Percentiles rank a stretch among this genome's conserved stretches.
Conservation (phyloP, 2,329 filamentous ascomycete genomes). For the Fusarium decemcellulare region DNA sequence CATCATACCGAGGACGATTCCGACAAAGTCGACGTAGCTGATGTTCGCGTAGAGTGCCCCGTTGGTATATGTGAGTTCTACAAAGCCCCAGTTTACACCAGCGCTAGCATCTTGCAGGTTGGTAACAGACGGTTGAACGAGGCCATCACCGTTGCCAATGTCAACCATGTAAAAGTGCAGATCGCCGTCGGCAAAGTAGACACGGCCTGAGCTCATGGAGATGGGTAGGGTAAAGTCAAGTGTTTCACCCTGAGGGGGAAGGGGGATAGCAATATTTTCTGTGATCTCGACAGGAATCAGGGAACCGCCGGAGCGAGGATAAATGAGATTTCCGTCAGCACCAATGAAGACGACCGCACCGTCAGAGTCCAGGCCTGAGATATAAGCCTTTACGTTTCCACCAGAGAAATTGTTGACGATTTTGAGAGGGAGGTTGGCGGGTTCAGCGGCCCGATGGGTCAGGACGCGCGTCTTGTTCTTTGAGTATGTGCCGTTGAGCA, state of each 20-base stretch:
- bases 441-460: conserved; percentile 5
- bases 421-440: conserved; percentile 45
- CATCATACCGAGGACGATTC: conserved; percentile 65
- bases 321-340: conserved; percentile 57
- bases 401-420: conserved; percentile 61
- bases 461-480: conserved; percentile 24
- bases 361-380: conserved; percentile 59
- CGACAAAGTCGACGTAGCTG: conserved; percentile 66
- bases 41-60: conserved; percentile 63
- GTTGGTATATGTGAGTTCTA: conserved; percentile 62
- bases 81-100: conserved; percentile 63
- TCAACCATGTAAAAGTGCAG: conserved; percentile 60
- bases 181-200: conserved; percentile 61
- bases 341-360: conserved; percentile 59
- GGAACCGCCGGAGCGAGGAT: conserved; percentile 57
- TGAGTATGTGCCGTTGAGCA: conserved; percentile 55
- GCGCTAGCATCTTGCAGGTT: conserved; percentile 60
- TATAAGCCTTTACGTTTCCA: conserved; percentile 59
- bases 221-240: conserved; percentile 57
- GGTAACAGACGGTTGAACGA: conserved; percentile 65
- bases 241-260: conserved; percentile 55
- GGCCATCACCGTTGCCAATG: conserved; percentile 47
- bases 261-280: conserved; percentile 59
- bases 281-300: conserved; percentile 53
- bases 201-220: conserved; percentile 57